phyloP scores from a whole-genome alignment of 2,329 filamentous ascomycete genomes.

The Didymella sp. region DNA sequence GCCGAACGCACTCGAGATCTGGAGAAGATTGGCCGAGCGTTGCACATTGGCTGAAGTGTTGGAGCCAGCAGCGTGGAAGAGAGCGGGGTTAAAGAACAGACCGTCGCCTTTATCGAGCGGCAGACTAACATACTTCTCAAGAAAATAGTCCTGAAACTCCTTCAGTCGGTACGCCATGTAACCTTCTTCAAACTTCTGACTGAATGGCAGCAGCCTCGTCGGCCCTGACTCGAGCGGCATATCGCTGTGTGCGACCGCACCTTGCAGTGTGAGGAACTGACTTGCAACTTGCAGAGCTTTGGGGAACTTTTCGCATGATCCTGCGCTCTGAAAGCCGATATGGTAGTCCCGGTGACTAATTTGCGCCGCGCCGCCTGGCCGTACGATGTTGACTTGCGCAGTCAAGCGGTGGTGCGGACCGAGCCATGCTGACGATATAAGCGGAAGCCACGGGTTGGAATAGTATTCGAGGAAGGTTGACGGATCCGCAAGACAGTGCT shows the following conservation, averaged over 20 bases:
- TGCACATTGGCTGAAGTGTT: slow-evolving; percentile 60
- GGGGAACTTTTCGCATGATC: slow-evolving; percentile 56
- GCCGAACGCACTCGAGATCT: slow-evolving; percentile 68
- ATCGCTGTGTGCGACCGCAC: slow-evolving; percentile 67
- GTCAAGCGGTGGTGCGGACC: slow-evolving; percentile 67
- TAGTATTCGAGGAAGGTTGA: slow-evolving; percentile 64
- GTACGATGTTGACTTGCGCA: slow-evolving; percentile 68
- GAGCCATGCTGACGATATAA: slow-evolving; percentile 64
- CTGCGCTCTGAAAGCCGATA: slow-evolving; percentile 65
- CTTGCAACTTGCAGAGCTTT: slow-evolving; percentile 61
- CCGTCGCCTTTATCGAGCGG: slow-evolving; percentile 65
- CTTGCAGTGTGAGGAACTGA: slow-evolving; percentile 67
- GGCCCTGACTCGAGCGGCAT: slow-evolving; percentile 67
- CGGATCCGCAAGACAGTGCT: slow-evolving; percentile 63
- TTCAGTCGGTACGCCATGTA: slow-evolving; percentile 64
- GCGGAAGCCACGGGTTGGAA: slow-evolving; percentile 64
- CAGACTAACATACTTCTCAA: slow-evolving; percentile 60
- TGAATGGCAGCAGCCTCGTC: slow-evolving; percentile 67
- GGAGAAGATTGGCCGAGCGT: slow-evolving; percentile 67
- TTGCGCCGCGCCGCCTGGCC: slow-evolving; percentile 65
- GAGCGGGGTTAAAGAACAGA: slow-evolving; percentile 68
- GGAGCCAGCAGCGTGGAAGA: slow-evolving; percentile 68
- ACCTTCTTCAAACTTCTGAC: slow-evolving; percentile 63
- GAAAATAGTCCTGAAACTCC: slow-evolving; percentile 63
- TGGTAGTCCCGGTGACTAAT: slow-evolving; percentile 69